A percentile compares a stretch with the other conserved stretches of the same genome.
phyloP scores from a whole-genome alignment of 2,329 filamentous ascomycete species.

The Colletotrichum sp. region DNA sequence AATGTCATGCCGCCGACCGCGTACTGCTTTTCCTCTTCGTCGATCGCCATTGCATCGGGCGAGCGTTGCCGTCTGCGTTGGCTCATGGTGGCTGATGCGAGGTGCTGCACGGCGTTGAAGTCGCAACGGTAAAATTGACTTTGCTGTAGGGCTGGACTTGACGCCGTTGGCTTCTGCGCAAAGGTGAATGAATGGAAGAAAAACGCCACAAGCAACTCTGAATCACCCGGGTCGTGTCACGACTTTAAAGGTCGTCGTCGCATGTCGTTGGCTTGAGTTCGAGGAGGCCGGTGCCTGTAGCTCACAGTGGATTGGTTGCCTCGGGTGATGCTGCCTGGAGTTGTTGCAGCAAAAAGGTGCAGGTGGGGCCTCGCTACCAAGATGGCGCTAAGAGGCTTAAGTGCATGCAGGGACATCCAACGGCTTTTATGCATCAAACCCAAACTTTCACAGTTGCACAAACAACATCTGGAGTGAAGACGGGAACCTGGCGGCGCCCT shows the following conservation, averaged over 20 bases:
- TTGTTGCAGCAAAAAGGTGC: not conserved
- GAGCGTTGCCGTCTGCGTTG: constrained; percentile 28
- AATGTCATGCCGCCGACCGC: constrained; percentile 39
- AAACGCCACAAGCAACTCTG: not conserved
- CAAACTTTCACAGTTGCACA: not conserved
- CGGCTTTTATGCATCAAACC: not conserved
- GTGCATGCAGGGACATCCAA: not conserved
- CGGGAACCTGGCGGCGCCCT: not conserved
- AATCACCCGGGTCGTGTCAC: not conserved
- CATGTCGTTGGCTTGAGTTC: not conserved
- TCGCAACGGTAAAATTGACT: not conserved
- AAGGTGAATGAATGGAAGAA: not conserved
- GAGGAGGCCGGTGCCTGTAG: not conserved
- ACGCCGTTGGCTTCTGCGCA: not conserved
- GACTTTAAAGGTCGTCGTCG: constrained; percentile 1
- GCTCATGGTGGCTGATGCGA: constrained; percentile 33
- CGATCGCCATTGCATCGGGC: constrained; percentile 44
- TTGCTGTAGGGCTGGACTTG: not conserved
- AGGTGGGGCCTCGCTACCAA: not conserved
- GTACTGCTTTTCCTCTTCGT: constrained; percentile 61
- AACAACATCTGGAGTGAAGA: not conserved
- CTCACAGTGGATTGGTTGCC: constrained; percentile 12
- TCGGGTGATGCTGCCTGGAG: constrained; percentile 18
- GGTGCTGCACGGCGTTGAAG: not conserved
- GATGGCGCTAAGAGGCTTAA: not conserved